phyloP scores from a whole-genome alignment of 768 basidiomycete species.

The Tylopilus sp. region DNA sequence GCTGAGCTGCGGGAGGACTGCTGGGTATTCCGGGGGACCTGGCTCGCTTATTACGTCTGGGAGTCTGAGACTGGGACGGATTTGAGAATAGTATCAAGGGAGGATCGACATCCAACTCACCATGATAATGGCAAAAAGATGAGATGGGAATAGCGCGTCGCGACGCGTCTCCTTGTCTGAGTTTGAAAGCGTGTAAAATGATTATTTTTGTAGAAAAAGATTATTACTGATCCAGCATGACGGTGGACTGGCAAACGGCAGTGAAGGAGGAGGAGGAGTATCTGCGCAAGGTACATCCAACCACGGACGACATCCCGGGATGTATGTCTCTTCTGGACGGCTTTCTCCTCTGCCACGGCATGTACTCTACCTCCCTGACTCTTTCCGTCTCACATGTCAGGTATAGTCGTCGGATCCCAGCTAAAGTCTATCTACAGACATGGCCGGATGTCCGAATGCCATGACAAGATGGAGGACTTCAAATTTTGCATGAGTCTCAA shows the following conservation, averaged over 20 bases:
- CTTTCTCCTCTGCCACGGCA: slow-evolving; percentile 70
- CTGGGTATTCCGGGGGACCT: slow-evolving; percentile 51
- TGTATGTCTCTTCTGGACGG: slow-evolving; percentile 76
- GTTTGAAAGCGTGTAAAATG: slow-evolving; percentile 39
- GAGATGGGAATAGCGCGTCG: slow-evolving; percentile 38
- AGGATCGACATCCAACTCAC: slow-evolving; percentile 25
- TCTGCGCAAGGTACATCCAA: slow-evolving; percentile 65
- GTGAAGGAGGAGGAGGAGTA: slow-evolving; percentile 68
- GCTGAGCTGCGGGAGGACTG: slow-evolving; percentile 46
- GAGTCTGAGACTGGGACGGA: slow-evolving; percentile 35
- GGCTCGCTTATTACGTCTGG: slow-evolving; percentile 60
- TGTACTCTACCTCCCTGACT: slow-evolving; percentile 10
- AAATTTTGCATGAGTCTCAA: slow-evolving; percentile 92
- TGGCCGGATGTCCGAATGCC: slow-evolving; percentile 71
- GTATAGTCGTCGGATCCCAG: slow-evolving; percentile 72
- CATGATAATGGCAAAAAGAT: slow-evolving; percentile 32
- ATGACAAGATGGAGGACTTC: slow-evolving; percentile 82
- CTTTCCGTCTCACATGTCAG: slow-evolving; percentile 11
- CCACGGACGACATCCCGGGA: slow-evolving; percentile 73
- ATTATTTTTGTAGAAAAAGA: slow-evolving; percentile 2
- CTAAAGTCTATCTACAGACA: slow-evolving; percentile 84
- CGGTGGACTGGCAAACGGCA: slow-evolving; percentile 49
- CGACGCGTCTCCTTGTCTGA: slow-evolving; percentile 42
- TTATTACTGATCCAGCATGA: slow-evolving; percentile 15
- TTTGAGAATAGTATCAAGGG: not conserved